Base-by-base conservation (phyloP, 495 filamentous ascomycete genomes). In the Penicillium manginii region DNA sequence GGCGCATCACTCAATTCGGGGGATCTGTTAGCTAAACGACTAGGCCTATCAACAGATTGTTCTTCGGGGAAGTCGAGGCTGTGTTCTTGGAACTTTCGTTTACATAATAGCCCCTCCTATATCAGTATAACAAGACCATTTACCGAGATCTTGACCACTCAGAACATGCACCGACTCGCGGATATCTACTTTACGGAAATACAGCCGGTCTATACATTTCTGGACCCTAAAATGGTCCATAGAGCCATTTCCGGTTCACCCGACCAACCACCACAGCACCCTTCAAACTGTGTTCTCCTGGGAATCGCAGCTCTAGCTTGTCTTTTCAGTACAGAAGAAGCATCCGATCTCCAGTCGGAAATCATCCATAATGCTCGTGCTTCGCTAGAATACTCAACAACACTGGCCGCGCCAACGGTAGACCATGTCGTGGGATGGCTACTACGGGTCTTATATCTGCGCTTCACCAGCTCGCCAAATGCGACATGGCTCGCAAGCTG, bases 401-500 rank as follows among this genome's bases (percentile, higher is more conserved):
- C 55, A 17, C 29, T 54, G 2, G 51, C 37, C 14, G 22, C 50
- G 4, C 62, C 57, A 4, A 52, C 61, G 8, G n/a, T 70, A 4
- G 55, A 66, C 50, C 59, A 66, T 4, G 73, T 78, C 14, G 65
- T 66, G 14, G 75, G 63, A 4, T 80, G 76, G 76, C 57, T 76
- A n/a, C 64, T 82, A 0, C 72, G 77, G 12, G 62, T 67, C 7
- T 23, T 75, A 2, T 80, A 79, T 57, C 57, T 80, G 6, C 63
- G 79, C 14, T 55, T 64, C 15, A 75, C 73, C 6, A 68, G 67
- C n/a, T 60, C 70, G 15, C 78, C 77, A 9, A 73, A 82, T 55
- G 58, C 69, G 7, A 57, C 73, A 3, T 80, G 76, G 74, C 71
- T 80, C 58, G 73, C 77, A 10, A 75, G 68, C 23, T 75, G 73